A percentile compares a stretch with the other conserved stretches of the same genome.
Evolutionary conservation across 305 asterid genomes (phyloP).

Genomic region (Rubia balearica): DNA sequence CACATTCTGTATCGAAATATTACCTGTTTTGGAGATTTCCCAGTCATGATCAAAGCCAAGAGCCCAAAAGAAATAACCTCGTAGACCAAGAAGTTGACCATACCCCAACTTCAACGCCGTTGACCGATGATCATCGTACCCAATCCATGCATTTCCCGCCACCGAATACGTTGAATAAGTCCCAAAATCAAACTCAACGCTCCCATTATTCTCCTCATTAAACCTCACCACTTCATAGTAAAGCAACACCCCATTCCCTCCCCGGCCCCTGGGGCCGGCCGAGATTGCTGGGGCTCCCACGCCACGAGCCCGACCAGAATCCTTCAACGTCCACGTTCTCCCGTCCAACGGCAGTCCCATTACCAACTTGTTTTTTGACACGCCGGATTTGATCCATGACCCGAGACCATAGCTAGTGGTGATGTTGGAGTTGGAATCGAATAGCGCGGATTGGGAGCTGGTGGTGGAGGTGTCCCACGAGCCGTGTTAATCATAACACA

Average conservation of each 20-base stretch:
- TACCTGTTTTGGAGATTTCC: constrained; percentile 59
- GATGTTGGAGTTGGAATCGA: constrained; percentile 42
- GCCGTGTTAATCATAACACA: constrained; percentile 72
- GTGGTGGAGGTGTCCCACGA: constrained; percentile 55
- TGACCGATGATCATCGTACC: constrained; percentile 53
- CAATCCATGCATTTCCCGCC: constrained; percentile 57
- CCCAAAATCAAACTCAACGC: constrained; percentile 38
- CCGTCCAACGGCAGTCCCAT: constrained; percentile 83
- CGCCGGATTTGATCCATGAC: constrained; percentile 64
- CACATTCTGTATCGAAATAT: background rate
- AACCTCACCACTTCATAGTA: constrained; percentile 52
- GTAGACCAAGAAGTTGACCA: constrained; percentile 38
- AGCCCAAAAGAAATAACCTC: constrained; percentile 87
- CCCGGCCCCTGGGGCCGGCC: constrained; percentile 52
- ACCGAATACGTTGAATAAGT: constrained; percentile 60
- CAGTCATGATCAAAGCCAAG: constrained; percentile 46
- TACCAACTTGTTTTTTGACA: constrained; percentile 44
- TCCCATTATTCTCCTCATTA: constrained; percentile 41
- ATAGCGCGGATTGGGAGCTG: constrained; percentile 74
- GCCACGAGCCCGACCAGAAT: constrained; percentile 25
- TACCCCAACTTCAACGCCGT: constrained; percentile 35
- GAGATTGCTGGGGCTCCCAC: constrained; percentile 62
- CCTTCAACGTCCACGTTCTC: constrained; percentile 65
- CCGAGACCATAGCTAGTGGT: constrained; percentile 61
- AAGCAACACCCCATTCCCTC: constrained; percentile 35